Evolutionary conservation across 1,139 yeast species (phyloP).

Genomic region (Nakaseomyces delphensis): DNA sequence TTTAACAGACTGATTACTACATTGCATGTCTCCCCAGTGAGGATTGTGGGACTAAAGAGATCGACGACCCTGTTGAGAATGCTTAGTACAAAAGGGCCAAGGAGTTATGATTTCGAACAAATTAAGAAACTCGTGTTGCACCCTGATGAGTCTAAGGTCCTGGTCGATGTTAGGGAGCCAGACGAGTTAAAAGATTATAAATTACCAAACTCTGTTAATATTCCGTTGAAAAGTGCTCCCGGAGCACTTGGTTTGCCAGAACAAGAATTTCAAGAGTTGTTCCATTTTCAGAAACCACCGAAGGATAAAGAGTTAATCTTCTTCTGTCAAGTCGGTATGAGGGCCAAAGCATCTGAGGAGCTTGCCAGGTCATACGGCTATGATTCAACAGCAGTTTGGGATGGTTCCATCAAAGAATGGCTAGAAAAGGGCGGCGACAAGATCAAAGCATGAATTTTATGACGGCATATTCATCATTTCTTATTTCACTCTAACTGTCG

Average conservation of each 20-base stretch:
- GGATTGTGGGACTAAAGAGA: slow-evolving; percentile 4
- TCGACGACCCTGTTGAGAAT: slow-evolving; percentile 9
- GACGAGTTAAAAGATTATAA: slow-evolving; percentile 57
- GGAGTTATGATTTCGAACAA: slow-evolving; percentile 46
- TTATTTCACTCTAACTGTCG: no score
- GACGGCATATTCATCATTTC: no score
- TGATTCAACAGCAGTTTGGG: slow-evolving; percentile 63
- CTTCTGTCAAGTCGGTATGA: slow-evolving; percentile 88
- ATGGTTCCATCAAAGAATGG: slow-evolving; percentile 89
- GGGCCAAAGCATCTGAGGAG: slow-evolving; percentile 87
- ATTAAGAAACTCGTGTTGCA: slow-evolving; percentile 43
- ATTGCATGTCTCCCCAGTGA: background rate
- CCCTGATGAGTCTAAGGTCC: slow-evolving; percentile 40
- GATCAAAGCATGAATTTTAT: slow-evolving; percentile 14
- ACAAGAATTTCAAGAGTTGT: slow-evolving; percentile 71
- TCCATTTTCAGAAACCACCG: slow-evolving; percentile 78
- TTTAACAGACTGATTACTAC: slow-evolving; percentile 7
- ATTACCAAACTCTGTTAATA: slow-evolving; percentile 77
- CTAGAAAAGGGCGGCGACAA: slow-evolving; percentile 9
- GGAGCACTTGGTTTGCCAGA: slow-evolving; percentile 79
- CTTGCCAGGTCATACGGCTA: slow-evolving; percentile 88
- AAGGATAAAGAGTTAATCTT: slow-evolving; percentile 67
- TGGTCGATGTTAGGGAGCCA: slow-evolving; percentile 92
- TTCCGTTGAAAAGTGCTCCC: slow-evolving; percentile 86
- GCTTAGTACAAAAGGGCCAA: slow-evolving; percentile 23